Base-by-base conservation (phyloP, 2,329 filamentous ascomycete species). In the Juglanconis juglandina region DNA sequence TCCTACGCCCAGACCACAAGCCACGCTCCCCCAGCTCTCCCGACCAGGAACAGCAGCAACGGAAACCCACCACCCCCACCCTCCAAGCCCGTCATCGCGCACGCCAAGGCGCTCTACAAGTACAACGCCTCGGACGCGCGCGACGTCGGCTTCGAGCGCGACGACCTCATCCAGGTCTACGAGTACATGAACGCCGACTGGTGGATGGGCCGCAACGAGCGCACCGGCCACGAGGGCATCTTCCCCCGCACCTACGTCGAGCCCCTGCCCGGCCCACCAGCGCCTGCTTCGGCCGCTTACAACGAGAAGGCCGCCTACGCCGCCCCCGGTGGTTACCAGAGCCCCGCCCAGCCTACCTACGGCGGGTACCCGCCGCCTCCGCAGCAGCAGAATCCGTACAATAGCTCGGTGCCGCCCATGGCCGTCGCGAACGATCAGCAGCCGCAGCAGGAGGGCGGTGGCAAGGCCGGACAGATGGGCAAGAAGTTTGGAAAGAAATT, bases 401-500 rank as follows among this genome's bases (percentile, higher is more conserved):
- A 89, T 68, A 76, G 83, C 53, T 85, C 88, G 67, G 87, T 90
- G 76, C 92, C 92, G 61, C 84, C 84, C 32, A 82, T 95, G 76
- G 90, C 90, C 49, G 84, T 95, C 3, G 85, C 87, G 42, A 81
- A 46, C 14, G 14, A 9, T 7, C 9, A 91, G 68, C 73, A 72
- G 62, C 72, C 68, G 35, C 66, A 75, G 17, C 68, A 72, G 39
- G 77, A 77, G 11, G 79, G 78, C 39, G 78, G 79, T 48, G 79
- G 77, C 8, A 95, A 95, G 78, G 78, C 87, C 14, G 82, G 86
- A 64, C 82, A 91, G 75, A 84, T 87, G 59, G 92, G 91, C 59
- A 96, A 96, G 87, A 97, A 97, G 79, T 90, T 97, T 75, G 93
- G 94, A 66, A 96, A 96, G 85, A 98, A 97, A 81, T 74, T 94